Base-by-base conservation (phyloP, 2,329 filamentous ascomycete species). In the Colletotrichum noveboracense region DNA sequence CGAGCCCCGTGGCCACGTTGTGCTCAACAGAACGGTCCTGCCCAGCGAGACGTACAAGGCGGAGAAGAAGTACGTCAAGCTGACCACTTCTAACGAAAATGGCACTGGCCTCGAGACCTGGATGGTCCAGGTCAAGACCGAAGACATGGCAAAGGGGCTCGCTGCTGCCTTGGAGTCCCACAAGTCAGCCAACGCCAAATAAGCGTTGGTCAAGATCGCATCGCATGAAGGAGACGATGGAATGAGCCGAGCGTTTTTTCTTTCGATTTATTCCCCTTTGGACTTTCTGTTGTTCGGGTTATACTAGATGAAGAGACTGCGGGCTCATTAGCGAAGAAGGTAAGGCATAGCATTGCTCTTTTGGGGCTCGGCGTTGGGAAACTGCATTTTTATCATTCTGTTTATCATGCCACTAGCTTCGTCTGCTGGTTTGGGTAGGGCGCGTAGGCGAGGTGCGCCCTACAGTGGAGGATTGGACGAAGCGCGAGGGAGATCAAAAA, bases 1-100 rank as follows among this genome's bases (percentile, higher is more conserved):
- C n/a, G 94, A 96, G 78, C 94, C 94, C 1, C 90, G 92, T 77
- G 95, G 95, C 18, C 91, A 93, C 52, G 87, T 96, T 62, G 90
- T 94, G 5, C 86, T 97, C 80, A 97, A 97, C 85, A 91, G 93
- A 79, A 84, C 88, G 24, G 83, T 96, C 65, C 84, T 95, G 38
- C 86, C 91, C 3, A 86, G 89, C n/a, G 84, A 92, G 68, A 87
- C 87, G 7, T 96, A 96, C 86, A 90, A 90, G 80, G 86, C 88
- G 8, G 88, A 89, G 32, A 86, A 87, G 13, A 94, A 93, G 84
- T 92, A 90, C 75, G 86, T 94, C 74, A 92, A 90, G 81, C 79
- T 93, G 73, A 87, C 87, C 13, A 88, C 90, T 7, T 89, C 91
- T 1, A 89, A 89, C 72, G 90, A 92, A 66, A 86, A 87, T 66